Percentiles rank a stretch among this genome's conserved stretches.
These are phyloP conservation scores for Mixia osmundae DNA, from an alignment of 1,284 basidiomycete species.

Conservation along the genomic window DNA sequence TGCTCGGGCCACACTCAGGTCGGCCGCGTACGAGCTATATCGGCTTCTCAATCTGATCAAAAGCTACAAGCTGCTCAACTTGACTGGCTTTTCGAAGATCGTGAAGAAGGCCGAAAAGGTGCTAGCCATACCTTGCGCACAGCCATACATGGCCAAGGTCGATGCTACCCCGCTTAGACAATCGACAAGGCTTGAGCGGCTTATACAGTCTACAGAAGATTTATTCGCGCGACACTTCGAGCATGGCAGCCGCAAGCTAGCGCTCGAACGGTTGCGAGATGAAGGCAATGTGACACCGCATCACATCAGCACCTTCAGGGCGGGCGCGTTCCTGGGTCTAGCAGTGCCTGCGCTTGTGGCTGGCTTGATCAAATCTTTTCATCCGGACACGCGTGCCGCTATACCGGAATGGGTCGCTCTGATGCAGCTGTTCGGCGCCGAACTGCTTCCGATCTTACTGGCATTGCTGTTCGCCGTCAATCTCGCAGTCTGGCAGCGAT, in stretches of 20 bases:
- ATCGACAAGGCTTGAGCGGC: conserved; percentile 1
- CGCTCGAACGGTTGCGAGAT: conserved; percentile 41
- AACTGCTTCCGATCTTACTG: conserved; percentile 53
- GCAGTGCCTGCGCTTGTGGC: conserved; percentile 43
- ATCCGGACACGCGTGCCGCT: conserved; percentile 30
- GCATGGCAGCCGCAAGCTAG: conserved; percentile 56
- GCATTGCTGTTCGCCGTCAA: conserved; percentile 52
- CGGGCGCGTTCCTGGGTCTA: conserved; percentile 51
- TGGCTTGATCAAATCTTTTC: conserved; percentile 43
- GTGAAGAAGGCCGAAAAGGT: conserved; percentile 83
- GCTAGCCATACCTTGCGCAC: conserved; percentile 30
- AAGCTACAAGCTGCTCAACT: conserved; percentile 42
- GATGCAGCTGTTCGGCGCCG: conserved; percentile 51
- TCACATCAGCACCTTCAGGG: conserved; percentile 33
- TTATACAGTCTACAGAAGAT: conserved; percentile 7
- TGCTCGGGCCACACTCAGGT: conserved; percentile 4
- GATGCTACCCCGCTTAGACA: conserved; percentile 24
- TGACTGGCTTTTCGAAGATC: conserved; percentile 76
- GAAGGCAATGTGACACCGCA: conserved; percentile 36
- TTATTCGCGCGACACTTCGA: conserved; percentile 26
- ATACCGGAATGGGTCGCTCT: conserved; percentile 50
- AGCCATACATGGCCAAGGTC: conserved; percentile 50
- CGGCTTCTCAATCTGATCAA: conserved; percentile 11
- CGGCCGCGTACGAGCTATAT: conserved; percentile 12
- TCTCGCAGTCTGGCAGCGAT: conserved; percentile 47